Conservation (phyloP, 208 protist species). For the Crithidia mellificae region DNA sequence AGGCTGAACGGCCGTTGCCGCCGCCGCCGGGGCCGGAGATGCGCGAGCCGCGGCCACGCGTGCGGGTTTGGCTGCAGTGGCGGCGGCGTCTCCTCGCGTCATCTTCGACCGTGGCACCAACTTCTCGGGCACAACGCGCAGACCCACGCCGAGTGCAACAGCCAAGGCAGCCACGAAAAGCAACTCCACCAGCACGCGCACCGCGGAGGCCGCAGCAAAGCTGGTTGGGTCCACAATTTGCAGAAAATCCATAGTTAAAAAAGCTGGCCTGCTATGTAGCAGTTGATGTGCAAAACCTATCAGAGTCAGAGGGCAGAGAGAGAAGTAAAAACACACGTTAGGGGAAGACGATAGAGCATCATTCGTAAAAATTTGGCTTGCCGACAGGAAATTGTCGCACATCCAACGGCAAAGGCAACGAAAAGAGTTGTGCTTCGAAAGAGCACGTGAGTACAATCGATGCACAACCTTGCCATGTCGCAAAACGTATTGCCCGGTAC, state of each 20-base stretch:
- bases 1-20: no score
- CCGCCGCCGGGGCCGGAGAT: no score
- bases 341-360: no score
- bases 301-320: no score
- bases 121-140: constrained; percentile 27
- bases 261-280: neutral
- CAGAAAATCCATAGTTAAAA: constrained; percentile 37
- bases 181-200: constrained; percentile 28
- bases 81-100: neutral
- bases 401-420: no score
- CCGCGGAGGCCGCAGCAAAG: constrained; percentile 5
- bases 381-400: no score
- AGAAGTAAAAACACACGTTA: no score
- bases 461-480: no score
- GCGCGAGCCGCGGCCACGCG: neutral
- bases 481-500: no score
- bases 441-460: no score
- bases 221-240: constrained; percentile 30
- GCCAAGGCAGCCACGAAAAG: constrained; percentile 9
- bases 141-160: constrained; percentile 30
- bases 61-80: neutral
- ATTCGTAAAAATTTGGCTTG: no score
- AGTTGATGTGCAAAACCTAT: neutral
- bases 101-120: constrained; percentile 22
- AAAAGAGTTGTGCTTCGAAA: no score